phyloP scores from a whole-genome alignment of 169 alveolate species.

The Plasmodium berghei region DNA sequence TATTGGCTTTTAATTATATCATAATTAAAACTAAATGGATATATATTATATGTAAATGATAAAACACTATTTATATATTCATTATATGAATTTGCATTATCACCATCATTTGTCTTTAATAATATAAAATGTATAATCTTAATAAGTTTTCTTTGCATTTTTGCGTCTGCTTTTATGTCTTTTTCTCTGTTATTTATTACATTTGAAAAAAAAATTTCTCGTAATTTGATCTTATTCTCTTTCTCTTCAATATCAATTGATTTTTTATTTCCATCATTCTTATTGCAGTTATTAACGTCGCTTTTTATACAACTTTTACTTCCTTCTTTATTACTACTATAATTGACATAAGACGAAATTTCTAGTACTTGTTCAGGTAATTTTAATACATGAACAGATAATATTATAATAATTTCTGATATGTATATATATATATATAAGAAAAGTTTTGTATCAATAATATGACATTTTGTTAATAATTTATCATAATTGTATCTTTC shows the following conservation, averaged over 20 bases:
- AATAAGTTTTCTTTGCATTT: constrained; percentile 62
- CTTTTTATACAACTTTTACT: background rate
- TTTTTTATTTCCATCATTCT: constrained; percentile 1
- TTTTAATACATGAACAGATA: constrained; percentile 54
- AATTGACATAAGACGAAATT: constrained; percentile 16
- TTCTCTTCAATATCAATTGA: constrained; percentile 3
- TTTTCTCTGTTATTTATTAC: constrained; percentile 59
- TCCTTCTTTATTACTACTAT: background rate
- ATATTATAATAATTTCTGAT: constrained; percentile 40
- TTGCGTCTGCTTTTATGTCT: constrained; percentile 65
- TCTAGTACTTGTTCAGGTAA: constrained; percentile 29
- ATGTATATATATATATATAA: constrained; percentile 37
- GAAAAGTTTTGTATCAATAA: constrained; percentile 50
- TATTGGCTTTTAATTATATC: constrained; percentile 69
- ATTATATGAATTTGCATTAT: constrained; percentile 41
- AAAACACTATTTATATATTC: constrained; percentile 62
- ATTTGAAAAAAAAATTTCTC: constrained; percentile 29
- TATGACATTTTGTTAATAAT: constrained; percentile 38
- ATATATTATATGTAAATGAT: constrained; percentile 65
- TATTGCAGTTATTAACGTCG: background rate
- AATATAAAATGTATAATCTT: constrained; percentile 55
- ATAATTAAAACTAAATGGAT: constrained; percentile 65
- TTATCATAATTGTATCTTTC: constrained; percentile 63
- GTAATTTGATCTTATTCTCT: constrained; percentile 25
- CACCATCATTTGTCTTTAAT: constrained; percentile 52